Conservation (phyloP, 2,329 filamentous ascomycete species). For the Tolypocladium sp. region DNA sequence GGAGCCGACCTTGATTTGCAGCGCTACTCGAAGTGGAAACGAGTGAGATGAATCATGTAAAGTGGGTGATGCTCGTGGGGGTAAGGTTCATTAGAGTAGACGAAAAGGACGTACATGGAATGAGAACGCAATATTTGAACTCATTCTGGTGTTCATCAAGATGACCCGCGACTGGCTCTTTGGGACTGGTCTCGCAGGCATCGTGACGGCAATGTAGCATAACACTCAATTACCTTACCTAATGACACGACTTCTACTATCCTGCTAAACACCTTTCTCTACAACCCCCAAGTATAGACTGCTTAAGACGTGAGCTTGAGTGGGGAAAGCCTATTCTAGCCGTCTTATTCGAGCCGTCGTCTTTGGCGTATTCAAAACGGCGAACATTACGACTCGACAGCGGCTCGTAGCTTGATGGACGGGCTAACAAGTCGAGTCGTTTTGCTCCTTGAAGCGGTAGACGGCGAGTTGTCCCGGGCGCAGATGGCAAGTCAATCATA, state of each 20-base stretch:
- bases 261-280: neutral
- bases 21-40: neutral
- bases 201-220: neutral
- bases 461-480: too few species aligned
- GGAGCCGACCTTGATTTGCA: neutral
- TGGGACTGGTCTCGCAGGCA: too few species aligned
- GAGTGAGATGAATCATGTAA: neutral
- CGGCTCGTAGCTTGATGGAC: too few species aligned
- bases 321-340: neutral
- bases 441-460: too few species aligned
- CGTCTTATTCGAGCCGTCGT: too few species aligned
- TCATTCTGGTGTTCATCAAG: neutral
- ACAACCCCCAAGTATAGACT: neutral
- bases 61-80: neutral
- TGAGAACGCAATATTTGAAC: neutral
- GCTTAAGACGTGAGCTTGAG: neutral
- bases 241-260: neutral
- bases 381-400: too few species aligned
- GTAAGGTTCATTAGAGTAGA: neutral
- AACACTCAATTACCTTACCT: too few species aligned
- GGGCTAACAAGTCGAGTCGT: too few species aligned
- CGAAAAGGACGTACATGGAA: neutral
- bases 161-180: neutral
- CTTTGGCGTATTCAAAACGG: too few species aligned
- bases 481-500: too few species aligned